These are phyloP conservation scores for Cordyceps cateniannulata DNA, from an alignment of 2,329 filamentous ascomycete species.

Conservation along the genomic window DNA sequence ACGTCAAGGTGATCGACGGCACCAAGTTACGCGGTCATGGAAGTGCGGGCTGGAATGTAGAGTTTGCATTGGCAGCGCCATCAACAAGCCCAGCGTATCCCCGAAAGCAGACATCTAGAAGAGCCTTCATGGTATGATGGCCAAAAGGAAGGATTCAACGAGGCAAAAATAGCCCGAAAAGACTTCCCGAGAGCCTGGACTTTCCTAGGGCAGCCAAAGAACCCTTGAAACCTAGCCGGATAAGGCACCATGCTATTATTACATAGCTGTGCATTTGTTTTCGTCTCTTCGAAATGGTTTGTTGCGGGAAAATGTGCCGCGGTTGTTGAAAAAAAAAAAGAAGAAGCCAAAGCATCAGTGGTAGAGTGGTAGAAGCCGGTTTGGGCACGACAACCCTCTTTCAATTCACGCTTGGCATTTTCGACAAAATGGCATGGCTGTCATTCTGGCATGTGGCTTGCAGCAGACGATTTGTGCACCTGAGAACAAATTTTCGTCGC, in stretches of 20 bases:
- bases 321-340: not conserved
- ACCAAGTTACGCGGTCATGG: not conserved
- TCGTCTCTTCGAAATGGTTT: not conserved
- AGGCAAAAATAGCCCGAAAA: not conserved
- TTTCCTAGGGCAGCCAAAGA: not conserved
- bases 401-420: not conserved
- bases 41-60: not conserved
- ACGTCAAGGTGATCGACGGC: not conserved
- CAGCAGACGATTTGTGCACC: not conserved
- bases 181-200: too few relatives aligned
- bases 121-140: not conserved
- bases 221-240: not conserved
- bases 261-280: not conserved
- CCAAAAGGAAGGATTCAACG: too few relatives aligned
- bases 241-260: not conserved
- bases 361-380: not conserved
- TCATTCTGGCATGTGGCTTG: not conserved
- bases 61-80: too few relatives aligned
- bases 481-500: not conserved
- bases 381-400: not conserved
- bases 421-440: not conserved
- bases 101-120: too few relatives aligned
- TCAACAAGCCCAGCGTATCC: too few relatives aligned
- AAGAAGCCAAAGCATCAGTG: not conserved
- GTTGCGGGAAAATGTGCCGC: not conserved